phyloP scores from a whole-genome alignment of 805 yeast species.

The Cyberlindnera subsufficiens region DNA sequence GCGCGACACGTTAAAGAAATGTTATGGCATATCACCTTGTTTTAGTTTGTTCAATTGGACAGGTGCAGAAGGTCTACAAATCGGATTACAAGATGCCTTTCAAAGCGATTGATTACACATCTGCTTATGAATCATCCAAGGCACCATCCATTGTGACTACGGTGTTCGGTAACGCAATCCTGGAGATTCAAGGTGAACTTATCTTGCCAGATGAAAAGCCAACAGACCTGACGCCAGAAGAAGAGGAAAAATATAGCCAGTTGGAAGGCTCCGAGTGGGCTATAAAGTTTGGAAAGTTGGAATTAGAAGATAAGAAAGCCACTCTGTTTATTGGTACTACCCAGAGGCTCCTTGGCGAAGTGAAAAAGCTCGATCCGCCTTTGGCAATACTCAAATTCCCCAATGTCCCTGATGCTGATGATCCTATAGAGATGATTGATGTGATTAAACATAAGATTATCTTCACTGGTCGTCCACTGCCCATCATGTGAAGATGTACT shows the following conservation, averaged over 20 bases:
- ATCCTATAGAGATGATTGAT: constrained; percentile 48
- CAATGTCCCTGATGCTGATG: constrained; percentile 15
- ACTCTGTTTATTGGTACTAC: constrained; percentile 61
- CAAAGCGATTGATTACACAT: constrained; percentile 8
- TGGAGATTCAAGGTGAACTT: constrained; percentile 74
- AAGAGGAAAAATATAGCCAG: constrained; percentile 29
- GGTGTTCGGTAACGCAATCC: constrained; percentile 49
- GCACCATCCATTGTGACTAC: constrained; percentile 33
- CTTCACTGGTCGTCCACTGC: constrained; percentile 67
- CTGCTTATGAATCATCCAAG: constrained; percentile 4
- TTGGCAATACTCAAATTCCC: constrained; percentile 54
- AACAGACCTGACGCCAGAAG: constrained; percentile 27
- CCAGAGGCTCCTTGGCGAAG: constrained; percentile 59
- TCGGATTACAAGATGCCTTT: constrained; percentile 8
- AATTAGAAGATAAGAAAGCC: constrained; percentile 41
- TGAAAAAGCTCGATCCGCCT: constrained; percentile 58
- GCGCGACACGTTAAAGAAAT: not conserved
- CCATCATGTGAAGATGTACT: constrained; percentile 50
- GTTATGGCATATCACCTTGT: not conserved
- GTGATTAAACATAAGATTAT: constrained; percentile 52
- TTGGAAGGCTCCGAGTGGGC: constrained; percentile 34
- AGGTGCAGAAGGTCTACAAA: too few species aligned
- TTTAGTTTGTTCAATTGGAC: too few species aligned
- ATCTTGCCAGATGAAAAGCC: constrained; percentile 39
- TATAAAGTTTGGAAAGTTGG: constrained; percentile 45